Conservation (phyloP, 805 yeast genomes). For the Metschnikowia lachancei region DNA sequence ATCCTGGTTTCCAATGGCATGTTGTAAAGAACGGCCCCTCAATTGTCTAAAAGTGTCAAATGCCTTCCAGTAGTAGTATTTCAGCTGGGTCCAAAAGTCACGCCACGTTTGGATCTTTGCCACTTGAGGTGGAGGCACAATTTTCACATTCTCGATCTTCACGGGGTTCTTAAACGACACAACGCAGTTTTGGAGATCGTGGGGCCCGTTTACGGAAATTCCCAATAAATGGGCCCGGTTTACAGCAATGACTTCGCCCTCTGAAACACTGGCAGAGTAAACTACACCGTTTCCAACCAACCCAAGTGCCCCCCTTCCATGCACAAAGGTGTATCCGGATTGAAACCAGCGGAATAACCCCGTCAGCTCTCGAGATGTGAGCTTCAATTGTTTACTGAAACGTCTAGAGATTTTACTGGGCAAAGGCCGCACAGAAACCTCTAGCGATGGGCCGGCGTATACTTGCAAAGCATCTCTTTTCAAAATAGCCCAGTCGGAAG, state of each 20-base stretch:
- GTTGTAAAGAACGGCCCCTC: slow-evolving; percentile 8
- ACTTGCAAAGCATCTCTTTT: slow-evolving; percentile 47
- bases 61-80: slow-evolving; percentile 16
- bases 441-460: slow-evolving; percentile 52
- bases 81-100: slow-evolving; percentile 12
- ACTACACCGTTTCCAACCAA: slow-evolving; percentile 55
- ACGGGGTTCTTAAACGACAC: slow-evolving; percentile 21
- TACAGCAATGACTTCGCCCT: slow-evolving; percentile 49
- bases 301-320: slow-evolving; percentile 59
- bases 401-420: slow-evolving; percentile 41
- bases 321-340: slow-evolving; percentile 46
- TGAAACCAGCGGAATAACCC: slow-evolving; percentile 39
- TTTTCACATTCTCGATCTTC: slow-evolving; percentile 4
- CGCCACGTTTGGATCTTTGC: slow-evolving; percentile 9
- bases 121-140: slow-evolving; percentile 16
- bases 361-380: slow-evolving; percentile 30
- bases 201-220: slow-evolving; percentile 47
- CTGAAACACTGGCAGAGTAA: slow-evolving; percentile 44
- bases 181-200: slow-evolving; percentile 44
- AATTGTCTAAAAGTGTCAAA: slow-evolving; percentile 4
- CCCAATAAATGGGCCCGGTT: slow-evolving; percentile 48
- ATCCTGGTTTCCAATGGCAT: slow-evolving; percentile 29
- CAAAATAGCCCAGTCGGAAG: slow-evolving; percentile 60
- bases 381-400: slow-evolving; percentile 25
- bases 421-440: slow-evolving; percentile 33